These are phyloP conservation scores for Solidago caesia DNA, from an alignment of 129 eudicot genomes.

Conservation along the genomic window DNA sequence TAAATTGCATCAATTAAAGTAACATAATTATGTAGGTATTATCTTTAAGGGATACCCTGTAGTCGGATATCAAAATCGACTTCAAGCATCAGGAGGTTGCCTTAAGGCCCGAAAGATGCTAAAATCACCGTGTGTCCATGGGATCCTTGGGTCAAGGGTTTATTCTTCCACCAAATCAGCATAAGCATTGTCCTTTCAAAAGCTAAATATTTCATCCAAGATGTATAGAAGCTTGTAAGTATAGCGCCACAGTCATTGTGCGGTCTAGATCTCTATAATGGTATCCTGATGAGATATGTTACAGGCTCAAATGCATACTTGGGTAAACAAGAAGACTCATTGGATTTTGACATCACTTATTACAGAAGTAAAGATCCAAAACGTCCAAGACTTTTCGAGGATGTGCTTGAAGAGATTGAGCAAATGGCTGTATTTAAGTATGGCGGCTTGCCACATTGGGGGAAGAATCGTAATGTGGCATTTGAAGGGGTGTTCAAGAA, in stretches of 20 bases:
- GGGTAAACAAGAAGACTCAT: slow-evolving; percentile 66
- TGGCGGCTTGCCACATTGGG: slow-evolving; percentile 83
- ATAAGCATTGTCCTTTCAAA: slow-evolving; percentile 58
- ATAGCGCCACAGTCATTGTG: slow-evolving; percentile 57
- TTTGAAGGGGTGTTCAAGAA: slow-evolving; percentile 57
- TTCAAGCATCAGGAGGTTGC: slow-evolving; percentile 82
- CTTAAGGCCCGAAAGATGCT: slow-evolving; percentile 46
- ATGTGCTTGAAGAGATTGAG: slow-evolving; percentile 77
- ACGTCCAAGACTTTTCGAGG: slow-evolving; percentile 60
- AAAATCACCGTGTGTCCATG: slow-evolving; percentile 64
- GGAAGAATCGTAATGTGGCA: slow-evolving; percentile 81
- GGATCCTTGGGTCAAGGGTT: slow-evolving; percentile 67
- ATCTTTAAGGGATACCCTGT: slow-evolving; percentile 63
- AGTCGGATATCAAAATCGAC: slow-evolving; percentile 68
- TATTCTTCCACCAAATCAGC: slow-evolving; percentile 67
- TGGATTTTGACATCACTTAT: slow-evolving; percentile 81
- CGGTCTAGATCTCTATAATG: slow-evolving; percentile 61
- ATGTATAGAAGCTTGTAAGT: slow-evolving; percentile 56
- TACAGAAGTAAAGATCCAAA: slow-evolving; percentile 73
- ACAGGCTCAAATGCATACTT: slow-evolving; percentile 62
- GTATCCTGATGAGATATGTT: slow-evolving; percentile 76
- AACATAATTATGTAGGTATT: slow-evolving; percentile 26
- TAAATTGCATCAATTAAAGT: neutral
- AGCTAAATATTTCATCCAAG: slow-evolving; percentile 57
- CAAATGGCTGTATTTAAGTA: slow-evolving; percentile 77